These are phyloP conservation scores for Myxozyma geophila DNA, from an alignment of 805 yeast genomes.

Conservation along the genomic window DNA sequence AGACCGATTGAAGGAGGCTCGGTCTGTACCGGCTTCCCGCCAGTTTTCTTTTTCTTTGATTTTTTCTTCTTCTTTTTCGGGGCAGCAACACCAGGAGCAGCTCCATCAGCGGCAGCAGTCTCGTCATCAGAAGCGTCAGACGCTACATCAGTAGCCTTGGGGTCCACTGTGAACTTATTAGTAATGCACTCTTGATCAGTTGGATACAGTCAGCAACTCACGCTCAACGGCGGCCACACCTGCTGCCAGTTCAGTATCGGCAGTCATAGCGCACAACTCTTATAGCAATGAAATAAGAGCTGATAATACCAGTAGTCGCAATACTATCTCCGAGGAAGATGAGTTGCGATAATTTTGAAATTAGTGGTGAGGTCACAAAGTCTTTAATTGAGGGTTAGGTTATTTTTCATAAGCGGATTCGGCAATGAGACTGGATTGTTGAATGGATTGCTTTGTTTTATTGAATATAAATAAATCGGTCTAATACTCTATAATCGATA, in stretches of 20 bases:
- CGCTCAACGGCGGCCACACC: slow-evolving; percentile 12
- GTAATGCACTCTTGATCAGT: neutral
- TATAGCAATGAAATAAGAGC: neutral
- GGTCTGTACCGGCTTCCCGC: slow-evolving; percentile 42
- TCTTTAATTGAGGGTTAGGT: too few relatives aligned
- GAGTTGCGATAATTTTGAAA: too few relatives aligned
- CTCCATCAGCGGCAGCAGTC: slow-evolving; percentile 38
- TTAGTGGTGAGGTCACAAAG: too few relatives aligned
- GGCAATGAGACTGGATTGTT: too few relatives aligned
- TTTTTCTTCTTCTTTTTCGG: slow-evolving; percentile 57
- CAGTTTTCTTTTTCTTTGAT: slow-evolving; percentile 47
- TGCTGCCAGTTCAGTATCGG: slow-evolving; percentile 10
- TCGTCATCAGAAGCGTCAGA: slow-evolving; percentile 45
- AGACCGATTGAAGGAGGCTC: slow-evolving; percentile 64
- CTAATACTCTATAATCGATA: neutral
- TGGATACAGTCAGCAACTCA: neutral
- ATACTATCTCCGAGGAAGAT: too few relatives aligned
- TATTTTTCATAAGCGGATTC: too few relatives aligned
- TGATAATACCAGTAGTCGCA: too few relatives aligned
- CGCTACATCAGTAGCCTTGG: slow-evolving; percentile 43
- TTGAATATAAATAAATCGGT: neutral
- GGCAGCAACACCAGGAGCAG: slow-evolving; percentile 44
- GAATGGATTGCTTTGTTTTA: too few relatives aligned
- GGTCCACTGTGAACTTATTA: slow-evolving; percentile 16
- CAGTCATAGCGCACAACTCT: slow-evolving; percentile 6